phyloP scores from a whole-genome alignment of 768 basidiomycete genomes.

The Dentipellis sp. region DNA sequence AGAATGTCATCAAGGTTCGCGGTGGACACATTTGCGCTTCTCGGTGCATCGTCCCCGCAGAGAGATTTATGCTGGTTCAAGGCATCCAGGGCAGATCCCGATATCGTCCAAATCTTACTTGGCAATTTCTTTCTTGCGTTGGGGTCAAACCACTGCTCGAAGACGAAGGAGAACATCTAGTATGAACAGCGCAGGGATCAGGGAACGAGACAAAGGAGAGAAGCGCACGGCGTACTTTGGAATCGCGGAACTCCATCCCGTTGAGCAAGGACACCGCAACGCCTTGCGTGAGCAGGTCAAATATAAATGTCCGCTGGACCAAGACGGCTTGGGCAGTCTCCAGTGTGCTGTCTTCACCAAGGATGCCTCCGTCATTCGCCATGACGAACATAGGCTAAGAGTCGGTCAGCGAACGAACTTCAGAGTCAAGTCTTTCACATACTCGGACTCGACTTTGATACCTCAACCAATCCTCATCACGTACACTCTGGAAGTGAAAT shows the following conservation, averaged over 20 bases:
- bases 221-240: slow-evolving; percentile 35
- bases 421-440: neutral
- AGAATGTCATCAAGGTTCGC: neutral
- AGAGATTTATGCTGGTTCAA: slow-evolving; percentile 3
- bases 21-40: neutral
- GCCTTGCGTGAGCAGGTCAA: slow-evolving; percentile 36
- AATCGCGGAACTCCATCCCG: slow-evolving; percentile 51
- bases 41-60: neutral
- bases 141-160: slow-evolving; percentile 21
- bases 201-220: neutral
- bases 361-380: slow-evolving; percentile 41
- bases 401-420: slow-evolving; percentile 7
- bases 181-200: neutral
- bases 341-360: slow-evolving; percentile 7
- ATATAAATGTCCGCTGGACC: slow-evolving; percentile 40
- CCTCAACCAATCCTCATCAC: slow-evolving; percentile 39
- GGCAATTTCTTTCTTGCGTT: slow-evolving; percentile 11
- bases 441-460: slow-evolving; percentile 35
- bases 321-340: slow-evolving; percentile 26
- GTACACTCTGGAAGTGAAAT: slow-evolving; percentile 34
- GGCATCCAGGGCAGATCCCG: slow-evolving; percentile 2
- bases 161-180: slow-evolving; percentile 56
- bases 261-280: slow-evolving; percentile 42
- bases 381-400: slow-evolving; percentile 60
- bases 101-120: slow-evolving; percentile 12